Evolutionary conservation across 116 monocot species (phyloP).

Genomic region (Posidonia oceanica): DNA sequence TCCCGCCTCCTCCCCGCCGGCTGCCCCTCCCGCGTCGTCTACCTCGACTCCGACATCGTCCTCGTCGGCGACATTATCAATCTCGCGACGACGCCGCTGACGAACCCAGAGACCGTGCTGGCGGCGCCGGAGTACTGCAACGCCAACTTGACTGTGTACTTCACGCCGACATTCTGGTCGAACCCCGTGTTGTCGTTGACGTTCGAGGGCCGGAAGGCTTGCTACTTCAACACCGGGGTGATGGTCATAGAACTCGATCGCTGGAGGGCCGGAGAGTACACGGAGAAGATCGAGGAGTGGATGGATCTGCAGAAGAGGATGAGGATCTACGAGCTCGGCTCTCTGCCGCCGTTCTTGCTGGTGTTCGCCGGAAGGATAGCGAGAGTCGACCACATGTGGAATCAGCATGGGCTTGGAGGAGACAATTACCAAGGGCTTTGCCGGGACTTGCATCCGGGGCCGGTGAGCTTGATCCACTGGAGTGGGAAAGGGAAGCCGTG

Average conservation of each 20-base stretch:
- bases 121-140: conserved; percentile 67
- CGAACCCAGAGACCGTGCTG: conserved; percentile 18
- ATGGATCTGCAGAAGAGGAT: conserved; percentile 52
- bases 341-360: conserved; percentile 53
- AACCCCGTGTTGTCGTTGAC: conserved; percentile 30
- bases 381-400: conserved; percentile 51
- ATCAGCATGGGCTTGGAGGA: conserved; percentile 61
- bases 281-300: conserved; percentile 48
- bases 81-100: conserved; percentile 12
- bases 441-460: conserved; percentile 48
- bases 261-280: conserved; percentile 41
- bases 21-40: conserved; percentile 41
- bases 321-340: conserved; percentile 56
- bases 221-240: conserved; percentile 67
- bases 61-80: conserved; percentile 37
- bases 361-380: conserved; percentile 48
- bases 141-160: conserved; percentile 45
- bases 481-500: conserved; percentile 73
- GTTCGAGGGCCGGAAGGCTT: conserved; percentile 29
- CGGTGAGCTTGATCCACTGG: conserved; percentile 57
- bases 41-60: conserved; percentile 60
- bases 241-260: conserved; percentile 57
- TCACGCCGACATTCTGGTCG: conserved; percentile 48
- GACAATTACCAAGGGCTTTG: conserved; percentile 46
- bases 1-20: conserved; percentile 29